Evolutionary conservation across 352 stramenopile genomes (phyloP).

Genomic region (Globisporangium camurandrum): DNA sequence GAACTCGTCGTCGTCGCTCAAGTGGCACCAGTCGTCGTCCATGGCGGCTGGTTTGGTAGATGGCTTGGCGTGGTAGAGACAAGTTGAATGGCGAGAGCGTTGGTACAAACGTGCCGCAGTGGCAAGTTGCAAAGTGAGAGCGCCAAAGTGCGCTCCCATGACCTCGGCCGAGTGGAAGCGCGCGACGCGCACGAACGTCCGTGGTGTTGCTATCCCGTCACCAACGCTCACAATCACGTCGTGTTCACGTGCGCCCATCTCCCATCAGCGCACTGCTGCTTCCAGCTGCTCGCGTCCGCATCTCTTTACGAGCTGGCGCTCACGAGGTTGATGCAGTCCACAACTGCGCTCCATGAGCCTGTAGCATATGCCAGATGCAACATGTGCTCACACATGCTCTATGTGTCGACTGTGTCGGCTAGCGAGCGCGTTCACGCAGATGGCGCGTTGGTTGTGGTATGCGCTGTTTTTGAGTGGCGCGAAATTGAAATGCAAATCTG

Average conservation of each 20-base stretch:
- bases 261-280: not conserved
- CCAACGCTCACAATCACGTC: no score
- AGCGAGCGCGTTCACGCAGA: no score
- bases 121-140: not conserved
- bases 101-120: not conserved
- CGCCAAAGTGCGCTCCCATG: not conserved
- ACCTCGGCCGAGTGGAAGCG: not conserved
- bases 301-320: slow-evolving; percentile 1
- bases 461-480: no score
- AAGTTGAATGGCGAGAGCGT: not conserved
- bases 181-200: no score
- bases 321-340: no score
- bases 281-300: not conserved
- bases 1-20: slow-evolving; percentile 41
- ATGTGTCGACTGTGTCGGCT: no score
- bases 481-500: no score
- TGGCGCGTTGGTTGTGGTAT: no score
- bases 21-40: slow-evolving; percentile 53
- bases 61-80: not conserved
- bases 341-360: no score
- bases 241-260: not conserved
- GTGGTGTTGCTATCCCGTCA: no score
- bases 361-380: no score
- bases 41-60: slow-evolving; percentile 5
- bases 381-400: no score